A percentile compares a stretch with the other conserved stretches of the same genome.
Conservation (phyloP, 2,329 filamentous ascomycete genomes). For the Paracoccidioides lutzii region DNA sequence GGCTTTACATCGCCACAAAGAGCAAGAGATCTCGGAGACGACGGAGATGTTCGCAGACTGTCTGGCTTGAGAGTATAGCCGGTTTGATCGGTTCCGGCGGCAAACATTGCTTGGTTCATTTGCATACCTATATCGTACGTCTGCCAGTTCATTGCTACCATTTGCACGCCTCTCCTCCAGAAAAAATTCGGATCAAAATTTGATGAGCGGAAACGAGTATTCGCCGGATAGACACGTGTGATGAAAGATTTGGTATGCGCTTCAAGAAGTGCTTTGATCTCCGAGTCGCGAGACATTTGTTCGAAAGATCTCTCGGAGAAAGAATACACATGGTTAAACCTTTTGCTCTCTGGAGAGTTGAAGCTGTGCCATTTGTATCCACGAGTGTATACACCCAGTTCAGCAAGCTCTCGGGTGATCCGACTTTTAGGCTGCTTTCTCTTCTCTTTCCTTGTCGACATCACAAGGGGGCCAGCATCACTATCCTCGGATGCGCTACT, state of each 20-base stretch:
- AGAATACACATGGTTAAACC: constrained; percentile 89
- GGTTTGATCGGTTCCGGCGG: constrained; percentile 68
- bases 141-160: constrained; percentile 97
- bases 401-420: constrained; percentile 69
- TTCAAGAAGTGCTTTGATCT: constrained; percentile 65
- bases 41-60: constrained; percentile 48
- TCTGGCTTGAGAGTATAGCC: constrained; percentile 91
- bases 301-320: constrained; percentile 85
- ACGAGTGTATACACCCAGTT: constrained; percentile 66
- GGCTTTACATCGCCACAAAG: constrained; percentile 21
- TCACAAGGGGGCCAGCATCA: constrained; percentile 43
- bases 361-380: constrained; percentile 79
- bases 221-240: constrained; percentile 88
- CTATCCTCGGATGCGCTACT: constrained; percentile 63
- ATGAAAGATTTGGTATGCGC: constrained; percentile 84
- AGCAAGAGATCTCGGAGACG: constrained; percentile 13
- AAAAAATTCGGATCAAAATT: constrained; percentile 92
- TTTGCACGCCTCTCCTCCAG: constrained; percentile 92
- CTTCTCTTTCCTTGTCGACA: constrained; percentile 45
- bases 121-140: constrained; percentile 94
- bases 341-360: constrained; percentile 62
- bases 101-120: constrained; percentile 95
- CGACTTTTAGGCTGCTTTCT: constrained; percentile 60
- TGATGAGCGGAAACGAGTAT: constrained; percentile 66
- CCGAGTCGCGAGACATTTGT: constrained; percentile 60